A percentile compares a stretch with the other conserved stretches of the same genome.
phyloP scores from a whole-genome alignment of 2,329 filamentous ascomycete species.

The Dendryphion nanum region DNA sequence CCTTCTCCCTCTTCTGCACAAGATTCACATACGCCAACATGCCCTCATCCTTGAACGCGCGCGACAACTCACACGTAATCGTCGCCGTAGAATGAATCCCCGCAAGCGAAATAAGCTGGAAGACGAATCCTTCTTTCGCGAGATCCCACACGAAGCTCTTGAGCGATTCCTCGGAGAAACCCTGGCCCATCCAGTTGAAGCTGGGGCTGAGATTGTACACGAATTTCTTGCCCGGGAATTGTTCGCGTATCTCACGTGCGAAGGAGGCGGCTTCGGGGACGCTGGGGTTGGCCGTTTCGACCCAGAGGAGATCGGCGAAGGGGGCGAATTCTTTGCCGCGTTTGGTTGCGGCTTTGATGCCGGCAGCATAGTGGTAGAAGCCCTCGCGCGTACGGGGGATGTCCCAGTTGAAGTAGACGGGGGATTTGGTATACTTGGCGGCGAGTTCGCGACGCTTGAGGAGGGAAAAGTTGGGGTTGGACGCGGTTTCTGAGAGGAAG shows the following conservation, averaged over 20 bases:
- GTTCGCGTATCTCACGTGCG: constrained; percentile 69
- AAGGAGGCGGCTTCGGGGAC: constrained; percentile 75
- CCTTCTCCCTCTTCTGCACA: constrained; percentile 86
- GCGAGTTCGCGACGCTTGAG: constrained; percentile 74
- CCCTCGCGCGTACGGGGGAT: constrained; percentile 90
- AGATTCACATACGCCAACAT: constrained; percentile 98
- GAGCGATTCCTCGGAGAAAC: constrained; percentile 78
- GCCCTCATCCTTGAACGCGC: constrained; percentile 81
- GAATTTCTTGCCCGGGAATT: constrained; percentile 76
- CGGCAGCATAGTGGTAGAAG: constrained; percentile 85
- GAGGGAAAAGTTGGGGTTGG: constrained; percentile 73
- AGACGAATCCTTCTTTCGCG: constrained; percentile 74
- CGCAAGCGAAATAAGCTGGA: constrained; percentile 64
- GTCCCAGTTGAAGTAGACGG: constrained; percentile 85
- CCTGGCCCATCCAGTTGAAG: constrained; percentile 98
- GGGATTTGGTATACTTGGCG: constrained; percentile 61
- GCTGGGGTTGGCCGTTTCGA: constrained; percentile 88
- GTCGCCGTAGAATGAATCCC: constrained; percentile 64
- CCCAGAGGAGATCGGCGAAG: constrained; percentile 93
- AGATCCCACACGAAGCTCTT: constrained; percentile 97
- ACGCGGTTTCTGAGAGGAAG: constrained; percentile 63
- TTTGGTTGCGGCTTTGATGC: constrained; percentile 85
- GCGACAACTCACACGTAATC: constrained; percentile 71
- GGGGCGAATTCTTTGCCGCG: constrained; percentile 88
- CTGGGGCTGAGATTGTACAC: constrained; percentile 96